Conservation (phyloP, 257 asterid species). For the Petunia secreta region DNA sequence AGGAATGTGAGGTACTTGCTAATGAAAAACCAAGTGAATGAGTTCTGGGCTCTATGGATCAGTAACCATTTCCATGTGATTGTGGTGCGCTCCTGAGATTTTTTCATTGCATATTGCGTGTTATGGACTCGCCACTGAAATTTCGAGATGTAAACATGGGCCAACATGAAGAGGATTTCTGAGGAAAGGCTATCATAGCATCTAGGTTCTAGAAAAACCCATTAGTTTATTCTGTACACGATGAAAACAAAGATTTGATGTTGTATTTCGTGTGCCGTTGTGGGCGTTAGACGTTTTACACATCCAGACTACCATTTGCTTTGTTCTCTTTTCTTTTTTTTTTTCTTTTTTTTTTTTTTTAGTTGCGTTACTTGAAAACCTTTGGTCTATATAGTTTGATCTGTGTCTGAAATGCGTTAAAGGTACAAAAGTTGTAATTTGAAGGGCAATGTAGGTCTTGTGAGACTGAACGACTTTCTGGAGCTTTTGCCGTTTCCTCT, state of each 20-base stretch:
- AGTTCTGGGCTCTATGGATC: not conserved
- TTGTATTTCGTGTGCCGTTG: not conserved
- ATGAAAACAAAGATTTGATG: slow-evolving; percentile 16
- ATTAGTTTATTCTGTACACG: not conserved
- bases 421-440: not conserved
- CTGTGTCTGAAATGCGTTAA: not conserved
- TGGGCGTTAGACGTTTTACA: not conserved
- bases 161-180: not conserved
- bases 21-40: slow-evolving; percentile 13
- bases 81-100: not conserved
- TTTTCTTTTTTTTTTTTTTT: not conserved
- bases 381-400: not conserved
- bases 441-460: not conserved
- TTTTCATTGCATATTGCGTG: not conserved
- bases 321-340: not conserved
- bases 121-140: not conserved
- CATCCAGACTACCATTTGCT: not conserved
- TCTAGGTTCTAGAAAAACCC: not conserved
- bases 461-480: not conserved
- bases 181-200: slow-evolving; percentile 14
- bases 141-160: not conserved
- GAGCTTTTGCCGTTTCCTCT: slow-evolving; percentile 19
- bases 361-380: not conserved
- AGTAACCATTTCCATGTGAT: slow-evolving; percentile 10
- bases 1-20: too few relatives aligned